Conservation (phyloP, 129 eudicot genomes). For the Flaveria robusta region DNA sequence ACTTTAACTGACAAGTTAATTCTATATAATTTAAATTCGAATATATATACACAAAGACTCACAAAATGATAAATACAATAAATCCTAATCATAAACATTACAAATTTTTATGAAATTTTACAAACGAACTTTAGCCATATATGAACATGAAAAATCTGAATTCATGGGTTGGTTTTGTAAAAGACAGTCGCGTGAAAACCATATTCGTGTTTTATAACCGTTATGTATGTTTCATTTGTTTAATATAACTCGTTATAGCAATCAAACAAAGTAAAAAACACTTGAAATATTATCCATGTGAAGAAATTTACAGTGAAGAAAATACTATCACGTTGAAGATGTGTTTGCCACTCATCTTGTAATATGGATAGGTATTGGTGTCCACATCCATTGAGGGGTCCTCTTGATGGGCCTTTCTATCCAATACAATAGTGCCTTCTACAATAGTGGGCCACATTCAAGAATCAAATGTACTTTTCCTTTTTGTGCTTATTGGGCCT, state of each 20-base stretch:
- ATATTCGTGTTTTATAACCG: too few relatives aligned
- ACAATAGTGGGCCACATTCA: conserved; percentile 18
- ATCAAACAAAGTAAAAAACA: too few relatives aligned
- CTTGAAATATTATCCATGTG: too few relatives aligned
- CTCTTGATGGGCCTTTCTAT: conserved; percentile 20
- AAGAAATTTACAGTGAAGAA: not conserved
- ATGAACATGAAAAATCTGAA: not conserved
- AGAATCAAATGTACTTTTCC: not conserved
- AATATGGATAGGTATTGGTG: conserved; percentile 25
- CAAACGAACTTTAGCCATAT: not conserved
- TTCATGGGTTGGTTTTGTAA: not conserved
- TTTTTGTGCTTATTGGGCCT: conserved; percentile 18
- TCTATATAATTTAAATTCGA: not conserved
- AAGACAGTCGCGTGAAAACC: not conserved
- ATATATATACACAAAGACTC: not conserved
- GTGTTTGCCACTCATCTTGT: conserved; percentile 37
- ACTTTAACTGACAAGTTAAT: not conserved
- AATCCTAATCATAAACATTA: too few relatives aligned
- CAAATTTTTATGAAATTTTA: not conserved
- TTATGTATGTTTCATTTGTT: too few relatives aligned
- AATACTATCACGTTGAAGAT: conserved; percentile 22
- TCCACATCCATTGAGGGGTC: conserved; percentile 28
- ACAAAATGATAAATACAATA: not conserved
- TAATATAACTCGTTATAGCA: too few relatives aligned
- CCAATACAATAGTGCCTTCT: conserved; percentile 29